A percentile compares a stretch with the other conserved stretches of the same genome.
Conservation (phyloP, 129 eudicot genomes). For the Chrysanthemum seticuspe region DNA sequence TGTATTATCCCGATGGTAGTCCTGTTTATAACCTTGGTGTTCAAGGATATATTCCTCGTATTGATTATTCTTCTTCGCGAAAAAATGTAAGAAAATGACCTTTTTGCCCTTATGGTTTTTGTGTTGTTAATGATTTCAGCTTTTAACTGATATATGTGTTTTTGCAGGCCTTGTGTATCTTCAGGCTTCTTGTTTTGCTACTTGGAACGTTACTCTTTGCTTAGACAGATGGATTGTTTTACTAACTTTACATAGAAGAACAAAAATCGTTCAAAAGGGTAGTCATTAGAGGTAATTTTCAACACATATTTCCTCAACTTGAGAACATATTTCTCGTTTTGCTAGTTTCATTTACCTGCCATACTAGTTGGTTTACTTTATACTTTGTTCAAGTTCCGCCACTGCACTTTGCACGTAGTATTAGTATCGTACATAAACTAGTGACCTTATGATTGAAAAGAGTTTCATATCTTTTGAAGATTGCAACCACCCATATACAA, state of each 20-base stretch:
- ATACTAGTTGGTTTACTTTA: background rate
- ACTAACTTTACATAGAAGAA: slow-evolving; percentile 28
- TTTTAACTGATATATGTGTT: background rate
- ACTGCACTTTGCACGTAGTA: no score
- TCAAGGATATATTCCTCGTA: slow-evolving; percentile 64
- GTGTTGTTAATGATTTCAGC: background rate
- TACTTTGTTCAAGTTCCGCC: no score
- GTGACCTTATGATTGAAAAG: slow-evolving; percentile 2
- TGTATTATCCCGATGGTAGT: slow-evolving; percentile 80
- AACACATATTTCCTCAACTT: background rate
- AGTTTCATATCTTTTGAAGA: background rate
- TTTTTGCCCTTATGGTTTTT: slow-evolving; percentile 17
- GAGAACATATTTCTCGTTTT: slow-evolving; percentile 11
- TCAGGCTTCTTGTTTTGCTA: slow-evolving; percentile 25
- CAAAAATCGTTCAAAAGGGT: slow-evolving; percentile 25
- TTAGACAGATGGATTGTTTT: slow-evolving; percentile 25
- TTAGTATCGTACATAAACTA: background rate
- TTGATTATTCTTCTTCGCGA: slow-evolving; percentile 69
- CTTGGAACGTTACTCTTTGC: slow-evolving; percentile 34
- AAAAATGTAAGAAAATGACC: slow-evolving; percentile 47
- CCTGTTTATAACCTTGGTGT: slow-evolving; percentile 88
- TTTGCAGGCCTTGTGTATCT: slow-evolving; percentile 44
- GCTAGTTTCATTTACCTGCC: background rate
- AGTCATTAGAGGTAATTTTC: slow-evolving; percentile 38
- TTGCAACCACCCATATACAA: slow-evolving; percentile 4